Evolutionary conservation across 2,329 filamentous ascomycete species (phyloP), one percentile per base, ranked within the genome.

Genomic region (Clarireedia paspali): DNA sequence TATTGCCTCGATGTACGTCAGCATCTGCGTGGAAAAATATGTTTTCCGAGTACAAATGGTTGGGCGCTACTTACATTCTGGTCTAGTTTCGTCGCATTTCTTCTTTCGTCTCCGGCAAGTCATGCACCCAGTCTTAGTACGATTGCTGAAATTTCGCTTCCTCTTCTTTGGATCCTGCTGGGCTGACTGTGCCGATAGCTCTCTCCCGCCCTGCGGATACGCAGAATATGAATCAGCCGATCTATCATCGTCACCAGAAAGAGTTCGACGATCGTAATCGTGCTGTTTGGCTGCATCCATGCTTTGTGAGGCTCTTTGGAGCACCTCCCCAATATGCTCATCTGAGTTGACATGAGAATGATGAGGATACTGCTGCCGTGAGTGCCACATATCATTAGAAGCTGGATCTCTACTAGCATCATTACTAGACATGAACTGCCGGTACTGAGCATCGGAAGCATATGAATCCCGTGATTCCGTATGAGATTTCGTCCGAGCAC

Each of bases 41-140:
- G 47, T 46, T 50, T 36, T 50, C 3, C 2, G 54, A 52, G 24
- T 36, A 42, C 17, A 24, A 50, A 24, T 44, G n/a, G 23, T 40
- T 51, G 48, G 6, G n/a, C n/a, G 6, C 26, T 39, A 77, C 88
- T 78, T 77, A 95, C 94, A 97, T 71, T 90, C 84, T 26, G 94
- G 94, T 71, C 95, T 95, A 53, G 81, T 82, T 75, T 97, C 94
- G 69, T 97, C 92, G 68, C 94, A 97, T 73, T 97, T 97, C 83
- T 97, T 97, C 80, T 97, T 97, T 57, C 92, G 82, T 68, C 83
- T 83, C 58, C 92, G 81, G 70, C 92, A 97, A 5, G 92, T 97
- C 72, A 95, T 83, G 70, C 92, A 97, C 34, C 91, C 91, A 9
- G 91, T 96, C 74, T 97, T 97, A 20, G 92, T 96, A 57, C 92